phyloP scores from a whole-genome alignment of 768 basidiomycete genomes.

The Lactarius pseudohatsudake region DNA sequence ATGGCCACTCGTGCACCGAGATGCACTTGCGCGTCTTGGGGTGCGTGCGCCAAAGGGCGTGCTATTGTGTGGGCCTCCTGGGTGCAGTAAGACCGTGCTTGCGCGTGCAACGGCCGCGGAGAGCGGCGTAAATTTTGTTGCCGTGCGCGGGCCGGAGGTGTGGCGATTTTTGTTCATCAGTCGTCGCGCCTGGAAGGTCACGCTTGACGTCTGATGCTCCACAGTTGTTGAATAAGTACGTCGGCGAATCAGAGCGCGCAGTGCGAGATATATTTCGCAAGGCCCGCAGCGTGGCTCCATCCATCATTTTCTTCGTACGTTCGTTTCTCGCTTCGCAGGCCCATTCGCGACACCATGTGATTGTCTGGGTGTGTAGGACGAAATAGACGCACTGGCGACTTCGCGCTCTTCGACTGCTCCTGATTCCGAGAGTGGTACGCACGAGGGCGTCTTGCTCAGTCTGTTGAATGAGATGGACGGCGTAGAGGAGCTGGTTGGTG shows the following conservation, averaged over 20 bases:
- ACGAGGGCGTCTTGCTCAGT: slow-evolving; percentile 90
- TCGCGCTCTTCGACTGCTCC: slow-evolving; percentile 56
- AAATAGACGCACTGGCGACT: slow-evolving; percentile 91
- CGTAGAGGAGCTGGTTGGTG: slow-evolving; percentile 89
- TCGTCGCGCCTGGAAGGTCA: too few relatives aligned
- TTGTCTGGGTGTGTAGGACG: slow-evolving; percentile 63
- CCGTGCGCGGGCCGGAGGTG: slow-evolving; percentile 97
- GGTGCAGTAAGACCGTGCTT: slow-evolving; percentile 95
- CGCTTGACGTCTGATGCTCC: slow-evolving; percentile 3
- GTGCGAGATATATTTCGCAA: slow-evolving; percentile 95
- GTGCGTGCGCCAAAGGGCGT: slow-evolving; percentile 88
- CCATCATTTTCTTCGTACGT: slow-evolving; percentile 94
- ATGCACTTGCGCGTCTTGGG: slow-evolving; percentile 83
- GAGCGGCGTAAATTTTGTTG: slow-evolving; percentile 93
- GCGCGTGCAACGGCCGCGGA: slow-evolving; percentile 92
- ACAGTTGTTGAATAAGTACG: slow-evolving; percentile 92
- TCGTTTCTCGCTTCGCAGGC: background rate
- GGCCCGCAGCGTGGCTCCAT: slow-evolving; percentile 90
- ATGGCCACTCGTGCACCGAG: slow-evolving; percentile 89
- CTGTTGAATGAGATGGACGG: slow-evolving; percentile 99
- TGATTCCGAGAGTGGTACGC: slow-evolving; percentile 48
- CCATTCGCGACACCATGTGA: background rate
- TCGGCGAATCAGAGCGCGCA: slow-evolving; percentile 95
- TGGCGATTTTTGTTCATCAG: background rate
- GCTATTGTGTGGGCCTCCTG: slow-evolving; percentile 91